Evolutionary conservation across 208 protist species (phyloP).

Genomic region (Leishmania major): DNA sequence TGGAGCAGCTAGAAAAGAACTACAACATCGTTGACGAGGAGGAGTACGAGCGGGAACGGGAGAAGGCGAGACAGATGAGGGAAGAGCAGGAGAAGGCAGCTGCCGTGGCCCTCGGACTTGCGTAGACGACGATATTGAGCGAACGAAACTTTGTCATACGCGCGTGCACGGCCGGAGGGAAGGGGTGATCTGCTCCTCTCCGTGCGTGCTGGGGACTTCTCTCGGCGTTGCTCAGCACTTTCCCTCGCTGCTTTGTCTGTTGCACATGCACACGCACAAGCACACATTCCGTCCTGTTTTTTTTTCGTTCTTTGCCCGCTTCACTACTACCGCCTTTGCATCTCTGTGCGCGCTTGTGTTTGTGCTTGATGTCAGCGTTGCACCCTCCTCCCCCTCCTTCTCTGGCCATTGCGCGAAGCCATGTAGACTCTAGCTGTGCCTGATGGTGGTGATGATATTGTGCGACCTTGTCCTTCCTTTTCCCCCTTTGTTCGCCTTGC

Average conservation of each 20-base stretch:
- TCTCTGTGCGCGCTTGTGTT: neutral
- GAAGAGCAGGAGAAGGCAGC: conserved; percentile 40
- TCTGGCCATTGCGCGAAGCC: neutral
- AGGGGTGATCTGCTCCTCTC: neutral
- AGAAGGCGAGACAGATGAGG: conserved; percentile 39
- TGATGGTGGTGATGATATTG: neutral
- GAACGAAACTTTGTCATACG: neutral
- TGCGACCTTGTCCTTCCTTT: neutral
- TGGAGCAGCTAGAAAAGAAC: conserved; percentile 61
- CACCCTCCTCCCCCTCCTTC: neutral
- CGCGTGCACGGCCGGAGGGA: neutral
- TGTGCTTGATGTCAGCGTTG: neutral
- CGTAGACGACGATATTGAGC: conserved; percentile 13
- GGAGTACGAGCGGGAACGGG: conserved; percentile 39
- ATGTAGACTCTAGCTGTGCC: neutral
- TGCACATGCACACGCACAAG: neutral
- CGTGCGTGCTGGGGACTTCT: neutral
- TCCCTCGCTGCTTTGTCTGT: neutral
- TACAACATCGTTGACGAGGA: conserved; percentile 58
- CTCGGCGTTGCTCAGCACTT: no score
- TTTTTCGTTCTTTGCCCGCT: neutral
- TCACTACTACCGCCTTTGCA: neutral
- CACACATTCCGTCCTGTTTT: neutral
- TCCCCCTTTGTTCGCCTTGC: neutral
- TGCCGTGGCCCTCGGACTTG: conserved; percentile 18